phyloP scores from a whole-genome alignment of 164 flowering plant genomes.

The Warburgia ugandensis region DNA sequence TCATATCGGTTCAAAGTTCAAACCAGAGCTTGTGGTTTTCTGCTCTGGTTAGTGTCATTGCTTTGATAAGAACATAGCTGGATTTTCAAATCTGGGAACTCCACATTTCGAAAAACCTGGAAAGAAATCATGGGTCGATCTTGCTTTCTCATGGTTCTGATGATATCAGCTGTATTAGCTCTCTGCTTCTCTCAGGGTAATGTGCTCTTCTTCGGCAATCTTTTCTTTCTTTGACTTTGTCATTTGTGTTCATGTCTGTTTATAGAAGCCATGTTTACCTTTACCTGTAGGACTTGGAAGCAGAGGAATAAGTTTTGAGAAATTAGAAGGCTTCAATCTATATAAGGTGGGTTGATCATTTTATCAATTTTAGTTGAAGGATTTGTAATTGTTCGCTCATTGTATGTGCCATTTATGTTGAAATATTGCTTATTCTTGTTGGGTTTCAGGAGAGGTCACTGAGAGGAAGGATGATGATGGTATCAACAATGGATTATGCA shows the following conservation, averaged over 20 bases:
- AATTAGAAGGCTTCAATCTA: conserved; percentile 3
- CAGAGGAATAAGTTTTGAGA: conserved; percentile 2
- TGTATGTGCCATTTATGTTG: too few species aligned
- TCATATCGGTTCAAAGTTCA: too few species aligned
- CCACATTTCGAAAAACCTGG: too few species aligned
- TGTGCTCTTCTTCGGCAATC: neutral
- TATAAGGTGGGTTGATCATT: too few species aligned
- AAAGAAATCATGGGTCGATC: conserved; percentile 14
- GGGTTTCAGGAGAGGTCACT: conserved; percentile 2
- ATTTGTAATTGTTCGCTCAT: too few species aligned
- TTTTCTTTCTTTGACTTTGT: neutral
- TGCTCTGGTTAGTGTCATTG: too few species aligned
- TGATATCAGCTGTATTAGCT: conserved; percentile 16
- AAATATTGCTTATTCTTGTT: neutral
- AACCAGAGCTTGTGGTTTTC: too few species aligned
- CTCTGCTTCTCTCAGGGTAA: conserved; percentile 22
- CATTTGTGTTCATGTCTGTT: neutral
- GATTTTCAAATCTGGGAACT: neutral
- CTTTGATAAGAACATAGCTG: too few species aligned
- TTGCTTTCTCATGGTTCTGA: conserved; percentile 9
- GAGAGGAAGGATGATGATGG: conserved; percentile 5
- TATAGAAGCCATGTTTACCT: neutral
- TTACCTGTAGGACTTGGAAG: conserved; percentile 18
- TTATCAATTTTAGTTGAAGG: too few species aligned
- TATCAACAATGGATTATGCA: conserved; percentile 7